phyloP scores from a whole-genome alignment of 2,329 filamentous ascomycete species.

The Aspergillus viridinutans region DNA sequence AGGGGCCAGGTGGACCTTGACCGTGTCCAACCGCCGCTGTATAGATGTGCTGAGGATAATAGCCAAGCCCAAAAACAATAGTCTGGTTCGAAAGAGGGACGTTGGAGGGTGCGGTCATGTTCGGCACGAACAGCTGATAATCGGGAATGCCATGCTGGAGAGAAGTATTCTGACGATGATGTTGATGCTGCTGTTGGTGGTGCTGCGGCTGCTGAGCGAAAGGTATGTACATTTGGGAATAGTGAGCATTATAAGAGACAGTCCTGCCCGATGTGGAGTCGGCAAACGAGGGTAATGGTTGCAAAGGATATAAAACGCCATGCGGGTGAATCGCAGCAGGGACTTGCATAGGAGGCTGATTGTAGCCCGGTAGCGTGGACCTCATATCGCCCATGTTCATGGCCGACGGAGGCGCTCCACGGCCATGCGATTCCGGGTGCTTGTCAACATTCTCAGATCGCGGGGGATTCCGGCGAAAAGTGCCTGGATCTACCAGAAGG shows the following conservation, averaged over 20 bases:
- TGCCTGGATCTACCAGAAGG: slow-evolving; percentile 4
- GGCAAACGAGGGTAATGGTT: slow-evolving; percentile 22
- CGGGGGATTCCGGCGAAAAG: slow-evolving; percentile 1
- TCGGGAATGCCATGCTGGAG: slow-evolving; percentile 12
- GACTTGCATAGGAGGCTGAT: slow-evolving; percentile 22
- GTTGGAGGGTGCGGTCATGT: slow-evolving; percentile 15
- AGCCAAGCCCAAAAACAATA: slow-evolving; percentile 19
- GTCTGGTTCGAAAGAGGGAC: slow-evolving; percentile 15
- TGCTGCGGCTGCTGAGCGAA: slow-evolving; percentile 27
- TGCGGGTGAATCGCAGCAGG: slow-evolving; percentile 18
- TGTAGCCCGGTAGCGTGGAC: slow-evolving; percentile 25
- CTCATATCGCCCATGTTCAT: slow-evolving; percentile 29
- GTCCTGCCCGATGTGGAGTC: slow-evolving; percentile 10
- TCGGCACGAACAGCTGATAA: slow-evolving; percentile 20
- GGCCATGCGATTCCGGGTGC: slow-evolving; percentile 15
- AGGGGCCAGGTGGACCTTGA: slow-evolving; percentile 3
- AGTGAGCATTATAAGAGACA: slow-evolving; percentile 23
- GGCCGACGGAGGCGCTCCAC: slow-evolving; percentile 17
- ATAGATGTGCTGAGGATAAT: slow-evolving; percentile 25
- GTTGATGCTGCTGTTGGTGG: slow-evolving; percentile 1
- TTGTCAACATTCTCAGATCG: slow-evolving; percentile 18
- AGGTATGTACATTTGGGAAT: slow-evolving; percentile 22
- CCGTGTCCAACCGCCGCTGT: slow-evolving; percentile 16
- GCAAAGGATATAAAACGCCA: slow-evolving; percentile 28
- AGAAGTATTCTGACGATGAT: slow-evolving; percentile 5